Percentiles rank a stretch among this genome's conserved stretches.
phyloP scores from a whole-genome alignment of 208 protist species.

The Entamoeba nuttalli region DNA sequence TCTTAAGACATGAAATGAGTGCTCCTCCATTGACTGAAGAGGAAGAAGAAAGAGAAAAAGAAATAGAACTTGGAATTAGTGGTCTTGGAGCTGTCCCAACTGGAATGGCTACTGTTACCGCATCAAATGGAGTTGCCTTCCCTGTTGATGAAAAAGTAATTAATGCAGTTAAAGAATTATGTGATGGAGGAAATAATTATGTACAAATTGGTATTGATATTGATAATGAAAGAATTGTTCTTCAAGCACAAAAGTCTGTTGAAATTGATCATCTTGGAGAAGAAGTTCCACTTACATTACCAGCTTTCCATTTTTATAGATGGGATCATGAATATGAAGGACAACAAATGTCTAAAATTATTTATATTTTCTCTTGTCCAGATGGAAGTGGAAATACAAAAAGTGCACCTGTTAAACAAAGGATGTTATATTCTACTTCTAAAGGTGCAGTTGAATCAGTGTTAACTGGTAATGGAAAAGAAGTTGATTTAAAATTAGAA shows the following conservation, averaged over 20 bases:
- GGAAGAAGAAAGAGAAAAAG: neutral
- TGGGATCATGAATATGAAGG: neutral
- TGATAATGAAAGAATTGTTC: neutral
- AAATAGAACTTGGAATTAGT: neutral
- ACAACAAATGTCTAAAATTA: neutral
- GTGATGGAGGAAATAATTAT: neutral
- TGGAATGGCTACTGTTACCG: neutral
- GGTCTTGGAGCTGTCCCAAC: neutral
- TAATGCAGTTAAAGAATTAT: neutral
- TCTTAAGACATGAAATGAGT: neutral
- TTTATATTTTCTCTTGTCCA: neutral
- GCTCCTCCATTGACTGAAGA: neutral
- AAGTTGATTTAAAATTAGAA: neutral
- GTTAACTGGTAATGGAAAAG: neutral
- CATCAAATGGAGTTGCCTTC: neutral
- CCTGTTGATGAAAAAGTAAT: neutral
- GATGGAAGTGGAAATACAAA: neutral
- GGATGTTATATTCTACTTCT: neutral
- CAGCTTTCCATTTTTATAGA: neutral
- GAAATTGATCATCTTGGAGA: neutral
- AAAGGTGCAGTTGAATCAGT: neutral
- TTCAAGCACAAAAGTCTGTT: neutral
- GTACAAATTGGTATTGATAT: neutral
- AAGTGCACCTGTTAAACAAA: neutral
- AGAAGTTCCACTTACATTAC: neutral